Conservation (phyloP, 2,329 filamentous ascomycete species). For the Phaeoacremonium minimum region DNA sequence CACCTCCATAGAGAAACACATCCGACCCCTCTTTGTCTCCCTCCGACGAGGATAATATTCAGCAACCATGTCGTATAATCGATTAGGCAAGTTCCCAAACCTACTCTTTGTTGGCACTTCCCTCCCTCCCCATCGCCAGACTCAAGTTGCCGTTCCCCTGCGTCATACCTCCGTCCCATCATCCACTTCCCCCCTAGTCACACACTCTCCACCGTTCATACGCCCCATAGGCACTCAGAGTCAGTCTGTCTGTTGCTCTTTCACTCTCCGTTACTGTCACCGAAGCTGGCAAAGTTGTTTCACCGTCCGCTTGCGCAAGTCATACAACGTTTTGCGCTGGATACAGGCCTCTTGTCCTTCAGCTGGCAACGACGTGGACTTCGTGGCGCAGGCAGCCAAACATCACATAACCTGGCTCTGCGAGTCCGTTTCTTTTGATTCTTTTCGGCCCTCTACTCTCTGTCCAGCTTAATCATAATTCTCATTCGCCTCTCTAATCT, state of each 20-base stretch:
- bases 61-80: conserved; percentile 66
- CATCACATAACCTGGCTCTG: conserved; percentile 7
- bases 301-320: too few relatives aligned
- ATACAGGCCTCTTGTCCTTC: too few relatives aligned
- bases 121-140: conserved; percentile 7
- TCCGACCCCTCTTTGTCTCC: conserved; percentile 12
- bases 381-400: conserved; percentile 13
- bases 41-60: conserved; percentile 6
- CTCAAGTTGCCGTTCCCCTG: conserved; percentile 2
- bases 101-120: conserved; percentile 12
- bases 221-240: too few relatives aligned
- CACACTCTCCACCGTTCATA: too few relatives aligned
- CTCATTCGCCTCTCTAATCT: conserved; percentile 9
- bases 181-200: too few relatives aligned
- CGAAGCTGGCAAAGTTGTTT: too few relatives aligned
- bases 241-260: too few relatives aligned
- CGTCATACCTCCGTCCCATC: conserved; percentile 5
- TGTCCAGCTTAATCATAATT: conserved; percentile 13
- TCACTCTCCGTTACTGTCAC: too few relatives aligned
- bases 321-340: too few relatives aligned
- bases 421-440: conserved; percentile 5
- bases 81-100: conserved; percentile 55
- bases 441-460: conserved; percentile 4
- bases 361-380: conserved; percentile 7
- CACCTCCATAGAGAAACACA: conserved; percentile 5